Percentiles rank a stretch among this genome's conserved stretches.
Evolutionary conservation across 208 protist genomes (phyloP).

Genomic region (Crithidia brevicula): DNA sequence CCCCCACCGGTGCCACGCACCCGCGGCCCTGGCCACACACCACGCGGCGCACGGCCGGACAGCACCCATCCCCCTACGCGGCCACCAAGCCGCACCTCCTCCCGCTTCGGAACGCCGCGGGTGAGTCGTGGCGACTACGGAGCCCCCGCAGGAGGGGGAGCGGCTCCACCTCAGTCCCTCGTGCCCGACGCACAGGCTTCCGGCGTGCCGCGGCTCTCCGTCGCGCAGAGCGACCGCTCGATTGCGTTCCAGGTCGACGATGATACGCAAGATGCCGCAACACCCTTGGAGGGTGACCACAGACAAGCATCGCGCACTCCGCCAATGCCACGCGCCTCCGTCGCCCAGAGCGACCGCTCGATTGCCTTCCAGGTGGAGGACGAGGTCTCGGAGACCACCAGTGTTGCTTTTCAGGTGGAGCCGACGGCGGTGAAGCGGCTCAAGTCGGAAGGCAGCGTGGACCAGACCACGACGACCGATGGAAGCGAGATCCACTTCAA

Average conservation of each 20-base stretch:
- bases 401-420: conserved; percentile 30
- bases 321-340: not conserved
- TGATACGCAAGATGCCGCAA: not conserved
- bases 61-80: conserved; percentile 21
- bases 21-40: conserved; percentile 49
- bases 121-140: not conserved
- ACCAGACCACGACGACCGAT: not conserved
- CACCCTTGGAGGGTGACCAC: not conserved
- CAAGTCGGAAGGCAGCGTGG: not conserved
- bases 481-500: conserved; percentile 28
- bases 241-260: conserved; percentile 9
- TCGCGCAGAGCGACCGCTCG: conserved; percentile 18
- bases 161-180: not conserved
- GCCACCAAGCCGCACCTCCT: conserved; percentile 34
- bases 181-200: conserved; percentile 11
- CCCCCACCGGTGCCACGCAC: conserved; percentile 51
- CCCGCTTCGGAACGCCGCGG: conserved; percentile 22
- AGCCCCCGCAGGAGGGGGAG: not conserved
- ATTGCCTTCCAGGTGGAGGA: conserved; percentile 13
- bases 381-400: conserved; percentile 4
- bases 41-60: conserved; percentile 28
- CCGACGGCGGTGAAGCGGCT: conserved; percentile 1
- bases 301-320: not conserved
- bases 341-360: conserved; percentile 24
- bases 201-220: not conserved